Evolutionary conservation across 2,329 filamentous ascomycete genomes (phyloP), one percentile per base, ranked within the genome.

Genomic region (Fusarium compactum): DNA sequence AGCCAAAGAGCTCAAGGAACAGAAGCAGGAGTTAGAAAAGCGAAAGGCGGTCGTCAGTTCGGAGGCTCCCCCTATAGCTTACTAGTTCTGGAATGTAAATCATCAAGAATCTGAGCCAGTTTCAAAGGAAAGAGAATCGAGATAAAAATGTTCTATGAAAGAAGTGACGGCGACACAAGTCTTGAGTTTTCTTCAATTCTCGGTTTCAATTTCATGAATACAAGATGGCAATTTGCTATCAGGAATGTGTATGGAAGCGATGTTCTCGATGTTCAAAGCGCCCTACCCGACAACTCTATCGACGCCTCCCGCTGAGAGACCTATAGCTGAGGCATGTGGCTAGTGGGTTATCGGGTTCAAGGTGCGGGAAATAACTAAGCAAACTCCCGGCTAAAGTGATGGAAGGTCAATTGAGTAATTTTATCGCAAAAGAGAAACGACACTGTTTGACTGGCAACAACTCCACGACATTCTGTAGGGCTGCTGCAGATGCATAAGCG

Each of bases 401-500:
- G 6, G 18, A 38, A 38, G 34, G 18, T 12, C 18, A 38, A 38
- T n/a, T 38, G 18, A 38, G 34, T n/a, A 18, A 10, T n/a, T 4
- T 7, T 38, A 18, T 38, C 34, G 10, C 34, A 38, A n/a, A n/a
- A 38, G 3, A n/a, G 6, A 38, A 38, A 38, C 34, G 5, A 38
- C 18, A 38, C 6, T 18, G 14, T 16, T 22, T 10, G 20, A 16
- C 8, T 16, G 41, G 20, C 8, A 24, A 44, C 16, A 20, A 24
- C 24, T 22, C 22, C 15, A 38, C 24, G 25, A 22, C n/a, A 11
- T 22, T 54, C 32, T 29, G 22, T n/a, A 64, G 22, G 60, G 41
- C 58, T 63, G 46, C 20, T 46, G 22, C 34, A 32, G 52, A 43
- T 53, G 45, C 56, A 55, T 64, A 64, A 44, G 50, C 61, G 61